Evolutionary conservation across 768 basidiomycete genomes (phyloP), one percentile per base, ranked within the genome.

Genomic region (Baorangia bicolor): DNA sequence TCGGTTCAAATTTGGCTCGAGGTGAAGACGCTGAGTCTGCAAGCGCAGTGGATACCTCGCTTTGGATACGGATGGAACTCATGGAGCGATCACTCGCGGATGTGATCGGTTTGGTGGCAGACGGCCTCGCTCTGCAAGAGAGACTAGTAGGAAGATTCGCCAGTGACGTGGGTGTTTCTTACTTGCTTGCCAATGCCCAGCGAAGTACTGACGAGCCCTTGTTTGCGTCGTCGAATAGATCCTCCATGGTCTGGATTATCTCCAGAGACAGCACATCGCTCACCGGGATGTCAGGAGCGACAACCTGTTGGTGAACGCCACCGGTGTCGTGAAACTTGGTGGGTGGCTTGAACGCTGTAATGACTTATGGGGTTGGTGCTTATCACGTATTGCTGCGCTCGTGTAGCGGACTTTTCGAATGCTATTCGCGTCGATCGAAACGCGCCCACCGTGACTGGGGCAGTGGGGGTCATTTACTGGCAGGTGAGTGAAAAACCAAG

Each of bases 21-120:
- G 74, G 71, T 41, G 75, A 76, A 50, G 55, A 55, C 21, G 18
- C 16, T 3, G 45, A 50, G 21, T 52, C 46, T 27, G 50, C 57
- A 4, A 27, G 30, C 4, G 33, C 28, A 8, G 60, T 73, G 21
- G 85, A 85, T 54, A 82, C 83, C 58, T 80, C 84, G 55, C 70
- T 94, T 35, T 94, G 92, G 92, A 86, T 94, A 46, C 76, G 86
- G 58, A 94, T 94, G 92, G 90, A 92, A 69, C 81, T 93, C 31
- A 92, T 94, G 91, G 90, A 92, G 63, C 79, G 90, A 58, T 92
- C 90, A 66, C 74, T 94, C 61, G 92, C 92, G 62, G 92, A 94
- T 68, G 80, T 94, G 43, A 77, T 93, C 16, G 82, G 77, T 16
- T 69, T 92, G 20, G 82, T 81, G 8, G 79, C 74, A 13, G 77